Evolutionary conservation across 805 yeast species (phyloP), one percentile per base, ranked within the genome.

Genomic region (Teunomyces aglyptinius): DNA sequence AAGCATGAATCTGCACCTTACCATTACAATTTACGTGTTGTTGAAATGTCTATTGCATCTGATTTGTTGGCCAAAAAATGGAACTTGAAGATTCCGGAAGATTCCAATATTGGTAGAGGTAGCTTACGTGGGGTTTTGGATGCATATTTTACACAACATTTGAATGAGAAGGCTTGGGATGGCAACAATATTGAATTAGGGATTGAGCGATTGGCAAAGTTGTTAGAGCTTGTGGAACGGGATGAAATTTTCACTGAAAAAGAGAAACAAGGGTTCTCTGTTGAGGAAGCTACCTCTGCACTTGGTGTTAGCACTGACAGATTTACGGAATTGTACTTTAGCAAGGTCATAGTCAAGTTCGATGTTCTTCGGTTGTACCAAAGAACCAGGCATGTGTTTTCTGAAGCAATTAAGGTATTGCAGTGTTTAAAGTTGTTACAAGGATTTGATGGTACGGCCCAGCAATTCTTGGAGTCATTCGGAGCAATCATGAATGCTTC

Each of bases 1-100:
- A 85, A 85, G 58, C 78, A 76, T 46, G 86, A 81, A 59, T 82
- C 89, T 1, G 89, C 85, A 1, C 88, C 90, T 0, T 65, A 73
- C 6, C 81, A 82, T 62, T 85, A 85, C 63, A 85, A 85, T 57
- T 69, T 85, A 54, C 73, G 91, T 38, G 89, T 83, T 1, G 89
- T 83, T 11, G 90, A 85, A 58, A 85, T 81, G 34, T 81, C 85
- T 1, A 67, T 83, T n/a, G 86, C 87, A 3, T 82, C 88, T 0
- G 80, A 77, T 40, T 63, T 80, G 10, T 62, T 85, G 49, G 87
- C 85, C 7, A 58, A 68, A 29, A 68, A 68, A 50, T 71, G 75
- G 41, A 75, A 72, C 10, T 61, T 81, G 42, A 52, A 54, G 1
- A 62, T 79, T 29, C 67, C 61, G 5, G 71, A 64, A 42, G 80